A percentile compares a stretch with the other conserved stretches of the same genome.
phyloP scores from a whole-genome alignment of 2,329 filamentous ascomycete genomes.

The Chrysosporium queenslandicum region DNA sequence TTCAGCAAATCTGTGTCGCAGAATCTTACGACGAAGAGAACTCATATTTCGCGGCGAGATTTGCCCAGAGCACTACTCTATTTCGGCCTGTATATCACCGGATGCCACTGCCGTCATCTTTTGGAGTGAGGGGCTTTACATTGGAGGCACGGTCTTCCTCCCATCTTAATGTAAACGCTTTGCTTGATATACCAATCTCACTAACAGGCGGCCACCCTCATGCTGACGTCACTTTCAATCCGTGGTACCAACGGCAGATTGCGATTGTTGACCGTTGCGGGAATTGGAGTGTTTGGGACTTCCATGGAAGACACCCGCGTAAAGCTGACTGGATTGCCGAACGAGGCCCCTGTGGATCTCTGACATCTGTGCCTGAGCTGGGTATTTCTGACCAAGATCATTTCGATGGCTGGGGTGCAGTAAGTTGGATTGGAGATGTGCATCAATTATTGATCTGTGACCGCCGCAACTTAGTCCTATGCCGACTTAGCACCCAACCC shows the following conservation, averaged over 20 bases:
- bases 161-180: slow-evolving; percentile 36
- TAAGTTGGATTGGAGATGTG: slow-evolving; percentile 33
- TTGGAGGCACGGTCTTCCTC: slow-evolving; percentile 26
- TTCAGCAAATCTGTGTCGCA: slow-evolving; percentile 48
- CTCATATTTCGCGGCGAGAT: slow-evolving; percentile 44
- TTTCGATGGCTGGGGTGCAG: slow-evolving; percentile 38
- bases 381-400: slow-evolving; percentile 15
- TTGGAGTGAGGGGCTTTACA: slow-evolving; percentile 14
- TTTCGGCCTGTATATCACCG: slow-evolving; percentile 37
- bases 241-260: slow-evolving; percentile 48
- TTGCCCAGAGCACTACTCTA: slow-evolving; percentile 38
- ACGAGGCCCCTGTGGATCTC: slow-evolving; percentile 25
- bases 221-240: slow-evolving; percentile 50
- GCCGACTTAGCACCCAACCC: slow-evolving; percentile 23
- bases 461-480: slow-evolving; percentile 35
- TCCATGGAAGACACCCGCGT: slow-evolving; percentile 27
- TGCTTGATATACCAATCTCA: slow-evolving; percentile 36
- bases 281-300: slow-evolving; percentile 45
- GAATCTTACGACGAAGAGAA: slow-evolving; percentile 33
- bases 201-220: slow-evolving; percentile 41
- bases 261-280: slow-evolving; percentile 46
- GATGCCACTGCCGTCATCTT: slow-evolving; percentile 21
- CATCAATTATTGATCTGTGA: slow-evolving; percentile 44
- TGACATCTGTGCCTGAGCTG: slow-evolving; percentile 20
- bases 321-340: slow-evolving; percentile 24